Evolutionary conservation across 352 stramenopile species (phyloP).

Genomic region (Phytophthora lateralis): DNA sequence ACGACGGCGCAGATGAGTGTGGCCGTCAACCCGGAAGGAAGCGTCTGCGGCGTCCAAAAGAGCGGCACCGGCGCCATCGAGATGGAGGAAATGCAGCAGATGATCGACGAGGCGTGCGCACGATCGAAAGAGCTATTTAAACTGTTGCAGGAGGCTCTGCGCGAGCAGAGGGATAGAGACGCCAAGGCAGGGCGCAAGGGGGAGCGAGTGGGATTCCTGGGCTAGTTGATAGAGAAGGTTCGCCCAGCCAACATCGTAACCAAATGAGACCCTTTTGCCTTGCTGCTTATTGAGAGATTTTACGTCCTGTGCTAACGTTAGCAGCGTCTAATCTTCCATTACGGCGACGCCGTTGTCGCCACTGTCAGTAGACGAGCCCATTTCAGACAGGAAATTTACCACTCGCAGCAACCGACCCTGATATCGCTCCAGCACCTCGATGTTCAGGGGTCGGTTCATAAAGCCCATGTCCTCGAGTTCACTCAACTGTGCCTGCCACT

Average conservation of each 20-base stretch:
- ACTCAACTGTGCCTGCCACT: conserved; percentile 67
- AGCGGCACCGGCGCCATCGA: conserved; percentile 69
- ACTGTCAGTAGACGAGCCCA: conserved; percentile 29
- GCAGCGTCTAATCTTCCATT: conserved; percentile 47
- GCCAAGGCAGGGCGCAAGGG: conserved; percentile 46
- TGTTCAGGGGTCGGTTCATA: conserved; percentile 61
- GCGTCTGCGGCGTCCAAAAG: conserved; percentile 80
- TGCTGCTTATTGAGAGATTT: conserved; percentile 4
- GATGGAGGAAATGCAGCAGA: conserved; percentile 79
- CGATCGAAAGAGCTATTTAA: conserved; percentile 71
- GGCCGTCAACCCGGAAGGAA: conserved; percentile 60
- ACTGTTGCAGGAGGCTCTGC: conserved; percentile 52
- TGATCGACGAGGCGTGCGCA: conserved; percentile 75
- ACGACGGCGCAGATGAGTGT: conserved; percentile 77
- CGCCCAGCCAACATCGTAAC: background rate
- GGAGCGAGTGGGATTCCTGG: conserved; percentile 76
- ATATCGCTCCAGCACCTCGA: conserved; percentile 80
- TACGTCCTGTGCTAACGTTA: background rate
- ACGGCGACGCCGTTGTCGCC: conserved; percentile 29
- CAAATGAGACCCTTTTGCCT: conserved; percentile 7
- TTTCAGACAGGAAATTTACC: conserved; percentile 83
- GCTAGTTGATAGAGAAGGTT: conserved; percentile 19
- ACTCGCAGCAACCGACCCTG: conserved; percentile 82
- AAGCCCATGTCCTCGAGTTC: conserved; percentile 82
- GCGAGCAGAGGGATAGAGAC: conserved; percentile 58